These are phyloP conservation scores for Aspergillus sp. DNA, from an alignment of 2,329 filamentous ascomycete species.

Conservation along the genomic window DNA sequence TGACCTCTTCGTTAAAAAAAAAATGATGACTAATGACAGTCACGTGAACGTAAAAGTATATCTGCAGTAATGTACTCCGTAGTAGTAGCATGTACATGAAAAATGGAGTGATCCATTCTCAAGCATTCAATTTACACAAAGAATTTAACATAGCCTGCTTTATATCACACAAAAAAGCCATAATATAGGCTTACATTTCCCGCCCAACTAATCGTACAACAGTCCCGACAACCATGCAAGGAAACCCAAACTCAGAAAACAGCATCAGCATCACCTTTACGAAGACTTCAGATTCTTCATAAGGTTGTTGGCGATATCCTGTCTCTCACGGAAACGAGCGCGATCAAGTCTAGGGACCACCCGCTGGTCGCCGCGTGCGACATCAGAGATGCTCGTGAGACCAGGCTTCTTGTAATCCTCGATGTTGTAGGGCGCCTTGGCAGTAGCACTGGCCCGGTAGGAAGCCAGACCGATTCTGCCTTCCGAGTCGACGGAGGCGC, in stretches of 20 bases:
- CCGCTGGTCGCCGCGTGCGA: conserved; percentile 22
- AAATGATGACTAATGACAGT: neutral
- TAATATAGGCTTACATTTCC: conserved; percentile 28
- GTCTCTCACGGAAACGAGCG: conserved; percentile 16
- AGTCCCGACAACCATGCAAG: conserved; percentile 10
- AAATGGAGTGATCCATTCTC: neutral
- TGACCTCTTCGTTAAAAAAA: conserved; percentile 22
- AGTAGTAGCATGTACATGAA: neutral
- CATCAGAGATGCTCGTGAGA: conserved; percentile 26
- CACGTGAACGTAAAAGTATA: too few relatives aligned
- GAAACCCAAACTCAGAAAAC: neutral
- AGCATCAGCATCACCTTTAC: conserved; percentile 4
- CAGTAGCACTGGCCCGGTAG: conserved; percentile 30
- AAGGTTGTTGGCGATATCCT: conserved; percentile 30
- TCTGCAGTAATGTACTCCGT: too few relatives aligned
- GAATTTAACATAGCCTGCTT: conserved; percentile 12
- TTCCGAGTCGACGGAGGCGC: conserved; percentile 45
- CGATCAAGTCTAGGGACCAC: conserved; percentile 32
- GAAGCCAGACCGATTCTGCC: conserved; percentile 44
- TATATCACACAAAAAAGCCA: conserved; percentile 28
- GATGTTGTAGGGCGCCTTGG: conserved; percentile 37
- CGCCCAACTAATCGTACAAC: conserved; percentile 35
- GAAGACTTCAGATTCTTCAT: conserved; percentile 28
- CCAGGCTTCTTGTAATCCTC: conserved; percentile 32
- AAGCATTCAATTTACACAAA: conserved; percentile 6